Conservation (phyloP, 495 filamentous ascomycete genomes). For the Evansstolkia leycettana region DNA sequence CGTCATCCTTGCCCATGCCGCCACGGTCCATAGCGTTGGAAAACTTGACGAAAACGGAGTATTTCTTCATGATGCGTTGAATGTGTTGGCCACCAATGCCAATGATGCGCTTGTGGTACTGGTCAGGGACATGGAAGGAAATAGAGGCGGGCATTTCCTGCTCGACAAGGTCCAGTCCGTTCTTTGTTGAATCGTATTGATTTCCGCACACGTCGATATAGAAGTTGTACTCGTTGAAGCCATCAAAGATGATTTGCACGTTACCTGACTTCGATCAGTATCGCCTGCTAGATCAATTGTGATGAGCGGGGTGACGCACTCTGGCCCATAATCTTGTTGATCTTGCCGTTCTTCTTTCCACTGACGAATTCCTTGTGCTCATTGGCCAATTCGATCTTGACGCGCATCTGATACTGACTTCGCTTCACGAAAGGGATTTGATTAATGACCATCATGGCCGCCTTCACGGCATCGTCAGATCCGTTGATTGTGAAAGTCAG, state of each 20-base stretch:
- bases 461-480: constrained; percentile 89
- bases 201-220: constrained; percentile 94
- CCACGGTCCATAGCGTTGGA: constrained; percentile 98
- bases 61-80: constrained; percentile 99
- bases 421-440: constrained; percentile 81
- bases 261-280: constrained; percentile 39
- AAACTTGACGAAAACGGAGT: constrained; percentile 99
- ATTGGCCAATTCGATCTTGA: constrained; percentile 97
- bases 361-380: constrained; percentile 99
- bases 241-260: constrained; percentile 97
- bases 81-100: constrained; percentile 98
- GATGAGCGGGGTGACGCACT: constrained; percentile 36
- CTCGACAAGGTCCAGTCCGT: constrained; percentile 83
- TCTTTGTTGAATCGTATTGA: constrained; percentile 83
- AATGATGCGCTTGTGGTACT: constrained; percentile 99
- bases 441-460: constrained; percentile 82
- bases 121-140: constrained; percentile 98
- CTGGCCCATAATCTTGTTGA: constrained; percentile 99
- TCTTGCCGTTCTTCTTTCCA: constrained; percentile 99
- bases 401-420: constrained; percentile 80
- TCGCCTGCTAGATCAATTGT: no score
- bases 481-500: constrained; percentile 87
- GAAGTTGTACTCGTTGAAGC: constrained; percentile 99
- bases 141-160: constrained; percentile 99
- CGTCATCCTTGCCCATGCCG: constrained; percentile 85